These are phyloP conservation scores for Fonsecaea pedrosoi DNA, from an alignment of 2,329 filamentous ascomycete genomes.

Conservation along the genomic window DNA sequence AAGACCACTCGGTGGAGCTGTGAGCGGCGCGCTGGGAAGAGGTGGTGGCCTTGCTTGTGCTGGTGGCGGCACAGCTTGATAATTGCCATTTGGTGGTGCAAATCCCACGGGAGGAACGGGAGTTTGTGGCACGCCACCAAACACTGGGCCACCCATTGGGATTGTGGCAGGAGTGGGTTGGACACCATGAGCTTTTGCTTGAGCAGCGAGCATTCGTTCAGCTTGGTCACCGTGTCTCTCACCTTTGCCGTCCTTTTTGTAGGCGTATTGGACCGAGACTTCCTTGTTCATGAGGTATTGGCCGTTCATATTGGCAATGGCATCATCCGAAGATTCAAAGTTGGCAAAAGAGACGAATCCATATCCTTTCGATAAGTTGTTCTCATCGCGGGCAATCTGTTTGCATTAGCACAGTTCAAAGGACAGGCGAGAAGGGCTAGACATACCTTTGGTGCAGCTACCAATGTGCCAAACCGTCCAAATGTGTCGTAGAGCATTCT, in stretches of 20 bases:
- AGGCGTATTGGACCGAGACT: conserved; percentile 95
- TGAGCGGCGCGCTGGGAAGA: conserved; percentile 61
- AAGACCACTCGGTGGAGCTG: conserved; percentile 58
- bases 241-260: conserved; percentile 98
- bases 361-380: conserved; percentile 89
- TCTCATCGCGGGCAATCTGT: conserved; percentile 80
- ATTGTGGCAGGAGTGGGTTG: conserved; percentile 80
- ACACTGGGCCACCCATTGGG: conserved; percentile 50
- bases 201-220: conserved; percentile 86
- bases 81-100: conserved; percentile 49
- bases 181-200: conserved; percentile 94
- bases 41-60: conserved; percentile 59
- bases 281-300: conserved; percentile 98
- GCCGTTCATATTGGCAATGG: conserved; percentile 89
- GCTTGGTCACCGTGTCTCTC: conserved; percentile 94
- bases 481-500: conserved; percentile 96
- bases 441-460: conserved; percentile 81
- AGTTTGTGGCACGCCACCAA: conserved; percentile 41
- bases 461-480: conserved; percentile 83
- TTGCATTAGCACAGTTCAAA: conserved; percentile 36
- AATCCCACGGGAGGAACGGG: conserved; percentile 51
- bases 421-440: neutral
- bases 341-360: conserved; percentile 92
- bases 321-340: conserved; percentile 92
- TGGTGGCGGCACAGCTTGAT: conserved; percentile 52